phyloP scores from a whole-genome alignment of 2,329 filamentous ascomycete genomes.

The Penicillium sp. region DNA sequence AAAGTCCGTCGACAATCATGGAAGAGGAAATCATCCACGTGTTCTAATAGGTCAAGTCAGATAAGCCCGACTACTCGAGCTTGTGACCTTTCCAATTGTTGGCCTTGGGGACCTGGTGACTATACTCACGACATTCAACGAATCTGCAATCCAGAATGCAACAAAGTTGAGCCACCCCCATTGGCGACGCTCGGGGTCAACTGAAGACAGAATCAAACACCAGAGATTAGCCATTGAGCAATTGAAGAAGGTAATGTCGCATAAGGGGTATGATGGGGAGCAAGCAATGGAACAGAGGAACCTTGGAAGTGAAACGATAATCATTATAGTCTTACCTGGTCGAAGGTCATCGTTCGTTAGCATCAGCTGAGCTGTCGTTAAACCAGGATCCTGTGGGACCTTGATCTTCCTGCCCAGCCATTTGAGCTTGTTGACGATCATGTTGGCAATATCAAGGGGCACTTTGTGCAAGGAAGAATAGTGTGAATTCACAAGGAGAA shows the following conservation, averaged over 20 bases:
- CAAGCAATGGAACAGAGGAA: not conserved
- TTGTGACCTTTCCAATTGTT: no score
- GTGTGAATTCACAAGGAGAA: not conserved
- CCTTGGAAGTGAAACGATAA: no score
- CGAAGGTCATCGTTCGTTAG: constrained; percentile 15
- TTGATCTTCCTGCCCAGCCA: constrained; percentile 7
- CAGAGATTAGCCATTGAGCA: not conserved
- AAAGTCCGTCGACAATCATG: constrained; percentile 16
- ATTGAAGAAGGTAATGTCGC: no score
- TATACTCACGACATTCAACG: constrained; percentile 14
- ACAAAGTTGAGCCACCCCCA: constrained; percentile 16
- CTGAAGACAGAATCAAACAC: not conserved
- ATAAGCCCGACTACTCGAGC: not conserved
- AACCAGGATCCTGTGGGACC: constrained; percentile 10
- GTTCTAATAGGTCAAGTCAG: constrained; percentile 1
- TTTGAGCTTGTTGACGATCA: not conserved
- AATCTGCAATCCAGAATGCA: constrained; percentile 18
- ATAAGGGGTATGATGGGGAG: not conserved
- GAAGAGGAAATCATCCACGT: constrained; percentile 18
- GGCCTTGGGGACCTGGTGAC: not conserved
- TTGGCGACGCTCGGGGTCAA: constrained; percentile 12
- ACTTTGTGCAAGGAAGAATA: not conserved
- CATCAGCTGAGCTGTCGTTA: constrained; percentile 14
- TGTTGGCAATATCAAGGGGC: not conserved
- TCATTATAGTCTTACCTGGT: constrained; percentile 5